These are phyloP conservation scores for Nannochloris sp. DNA, from an alignment of 139 green algal genomes.

Conservation along the genomic window DNA sequence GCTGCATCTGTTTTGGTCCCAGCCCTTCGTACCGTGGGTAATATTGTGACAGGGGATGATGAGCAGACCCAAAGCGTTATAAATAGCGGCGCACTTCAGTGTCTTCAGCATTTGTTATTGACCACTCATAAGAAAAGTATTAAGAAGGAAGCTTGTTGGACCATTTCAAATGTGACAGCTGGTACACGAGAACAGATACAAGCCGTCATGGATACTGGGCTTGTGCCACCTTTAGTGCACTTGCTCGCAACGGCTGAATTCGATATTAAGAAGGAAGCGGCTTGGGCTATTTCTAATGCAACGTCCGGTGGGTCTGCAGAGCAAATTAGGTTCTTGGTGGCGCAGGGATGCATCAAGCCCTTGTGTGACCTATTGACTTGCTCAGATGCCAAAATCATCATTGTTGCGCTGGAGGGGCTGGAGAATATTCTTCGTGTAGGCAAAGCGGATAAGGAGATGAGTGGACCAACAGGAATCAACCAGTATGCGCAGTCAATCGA, in stretches of 20 bases:
- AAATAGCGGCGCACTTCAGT: conserved; percentile 92
- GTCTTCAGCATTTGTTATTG: conserved; percentile 84
- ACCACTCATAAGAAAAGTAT: conserved; percentile 97
- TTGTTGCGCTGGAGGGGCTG: conserved; percentile 93
- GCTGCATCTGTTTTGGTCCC: conserved; percentile 82
- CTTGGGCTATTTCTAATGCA: conserved; percentile 98
- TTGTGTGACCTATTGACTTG: conserved; percentile 92
- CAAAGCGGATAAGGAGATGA: conserved; percentile 61
- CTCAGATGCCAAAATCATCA: conserved; percentile 89
- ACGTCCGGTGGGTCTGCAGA: conserved; percentile 82
- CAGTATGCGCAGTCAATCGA: conserved; percentile 83
- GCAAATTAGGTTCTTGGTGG: conserved; percentile 83
- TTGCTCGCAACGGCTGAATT: conserved; percentile 85
- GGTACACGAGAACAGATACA: conserved; percentile 99
- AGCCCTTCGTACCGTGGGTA: conserved; percentile 94
- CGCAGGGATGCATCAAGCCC: conserved; percentile 81
- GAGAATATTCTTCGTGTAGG: conserved; percentile 99
- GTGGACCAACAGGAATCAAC: conserved; percentile 52
- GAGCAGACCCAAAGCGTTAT: conserved; percentile 96
- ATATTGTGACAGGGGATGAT: conserved; percentile 99
- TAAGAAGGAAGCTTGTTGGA: conserved; percentile 99
- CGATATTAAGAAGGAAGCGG: conserved; percentile 99
- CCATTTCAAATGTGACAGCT: conserved; percentile 99
- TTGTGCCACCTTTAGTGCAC: conserved; percentile 83
- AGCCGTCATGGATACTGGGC: conserved; percentile 78